Evolutionary conservation across 768 basidiomycete genomes (phyloP).

Genomic region (Naganishia friedmannii): DNA sequence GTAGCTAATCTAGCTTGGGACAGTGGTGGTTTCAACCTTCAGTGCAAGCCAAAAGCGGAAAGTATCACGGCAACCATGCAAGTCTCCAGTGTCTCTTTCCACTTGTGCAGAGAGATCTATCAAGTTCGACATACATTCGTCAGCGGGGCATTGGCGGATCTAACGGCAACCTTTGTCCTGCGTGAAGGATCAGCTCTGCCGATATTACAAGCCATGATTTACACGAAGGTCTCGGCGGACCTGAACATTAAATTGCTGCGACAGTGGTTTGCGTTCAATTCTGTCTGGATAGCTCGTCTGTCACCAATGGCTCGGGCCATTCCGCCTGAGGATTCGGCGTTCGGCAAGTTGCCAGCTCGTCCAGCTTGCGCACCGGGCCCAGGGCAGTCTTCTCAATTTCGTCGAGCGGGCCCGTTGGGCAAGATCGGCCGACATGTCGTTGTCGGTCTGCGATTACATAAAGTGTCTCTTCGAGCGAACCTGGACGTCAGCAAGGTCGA

Average conservation of each 20-base stretch:
- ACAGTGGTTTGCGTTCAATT: conserved; percentile 90
- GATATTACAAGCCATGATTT: conserved; percentile 69
- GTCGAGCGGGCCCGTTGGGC: conserved; percentile 56
- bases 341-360: not conserved
- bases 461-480: conserved; percentile 71
- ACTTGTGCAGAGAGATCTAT: conserved; percentile 64
- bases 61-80: conserved; percentile 71
- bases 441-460: conserved; percentile 62
- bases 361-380: not conserved
- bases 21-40: conserved; percentile 85
- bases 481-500: conserved; percentile 74
- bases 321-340: not conserved
- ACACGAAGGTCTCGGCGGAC: conserved; percentile 76
- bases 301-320: conserved; percentile 51
- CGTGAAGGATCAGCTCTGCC: conserved; percentile 46
- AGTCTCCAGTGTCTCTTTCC: conserved; percentile 74
- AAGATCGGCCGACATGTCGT: conserved; percentile 39
- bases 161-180: conserved; percentile 69
- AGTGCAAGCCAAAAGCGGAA: conserved; percentile 46
- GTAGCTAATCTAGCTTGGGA: conserved; percentile 85
- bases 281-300: conserved; percentile 86
- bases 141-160: conserved; percentile 66
- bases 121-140: conserved; percentile 48
- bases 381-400: conserved; percentile 49
- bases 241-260: conserved; percentile 81